Conservation (phyloP, 2,329 filamentous ascomycete species). For the Hypoxylon sp. region DNA sequence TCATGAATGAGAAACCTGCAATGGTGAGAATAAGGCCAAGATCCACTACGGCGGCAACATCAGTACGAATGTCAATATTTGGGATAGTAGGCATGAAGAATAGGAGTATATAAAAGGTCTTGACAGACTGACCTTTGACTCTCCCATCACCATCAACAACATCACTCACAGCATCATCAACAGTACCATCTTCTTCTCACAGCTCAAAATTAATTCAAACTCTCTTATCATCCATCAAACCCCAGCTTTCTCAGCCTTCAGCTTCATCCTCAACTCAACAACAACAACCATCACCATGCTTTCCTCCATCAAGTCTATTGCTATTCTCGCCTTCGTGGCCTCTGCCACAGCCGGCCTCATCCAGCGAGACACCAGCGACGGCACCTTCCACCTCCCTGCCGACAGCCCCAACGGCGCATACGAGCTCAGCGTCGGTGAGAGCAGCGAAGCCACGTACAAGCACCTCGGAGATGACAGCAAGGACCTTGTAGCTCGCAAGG, state of each 20-base stretch:
- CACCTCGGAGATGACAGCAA: background rate
- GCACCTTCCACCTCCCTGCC: background rate
- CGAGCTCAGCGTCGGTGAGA: background rate
- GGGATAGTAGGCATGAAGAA: conserved; percentile 1
- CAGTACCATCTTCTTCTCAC: conserved; percentile 4
- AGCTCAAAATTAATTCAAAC: background rate
- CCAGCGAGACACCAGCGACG: background rate
- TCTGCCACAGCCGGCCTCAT: conserved; percentile 2
- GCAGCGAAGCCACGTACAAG: background rate
- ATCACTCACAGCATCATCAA: conserved; percentile 1
- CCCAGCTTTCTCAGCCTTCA: background rate
- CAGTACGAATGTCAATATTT: background rate
- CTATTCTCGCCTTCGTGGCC: background rate
- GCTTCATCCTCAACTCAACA: conserved; percentile 3
- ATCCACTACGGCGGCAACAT: background rate
- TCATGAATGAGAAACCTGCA: background rate
- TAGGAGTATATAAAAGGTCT: background rate
- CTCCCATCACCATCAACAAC: conserved; percentile 3
- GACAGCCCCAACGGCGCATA: background rate
- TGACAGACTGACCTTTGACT: conserved; percentile 1
- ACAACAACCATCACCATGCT: conserved; percentile 2
- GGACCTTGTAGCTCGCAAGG: background rate
- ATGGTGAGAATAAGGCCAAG: background rate
- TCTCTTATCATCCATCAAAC: background rate
- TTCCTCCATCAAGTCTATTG: conserved; percentile 3